Evolutionary conservation across 148 eudicot genomes (phyloP).

Genomic region (Euryodendron excelsum): DNA sequence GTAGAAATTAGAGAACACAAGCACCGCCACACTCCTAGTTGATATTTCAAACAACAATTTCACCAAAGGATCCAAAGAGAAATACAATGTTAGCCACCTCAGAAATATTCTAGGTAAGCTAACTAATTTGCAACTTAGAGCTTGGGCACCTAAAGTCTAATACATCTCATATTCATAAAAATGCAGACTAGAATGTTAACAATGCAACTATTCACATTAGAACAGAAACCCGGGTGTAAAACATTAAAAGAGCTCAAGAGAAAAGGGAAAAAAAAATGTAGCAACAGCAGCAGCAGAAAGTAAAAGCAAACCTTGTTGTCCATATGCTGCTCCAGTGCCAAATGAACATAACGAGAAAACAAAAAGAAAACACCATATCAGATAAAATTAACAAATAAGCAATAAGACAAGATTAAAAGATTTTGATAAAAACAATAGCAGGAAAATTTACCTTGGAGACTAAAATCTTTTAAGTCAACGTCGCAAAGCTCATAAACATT

Average conservation of each 20-base stretch:
- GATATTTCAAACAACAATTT: too few relatives aligned
- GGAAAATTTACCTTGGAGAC: constrained; percentile 67
- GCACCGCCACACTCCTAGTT: not conserved
- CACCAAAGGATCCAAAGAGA: too few relatives aligned
- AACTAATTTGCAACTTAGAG: too few relatives aligned
- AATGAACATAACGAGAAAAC: constrained; percentile 14
- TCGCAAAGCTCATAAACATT: constrained; percentile 92
- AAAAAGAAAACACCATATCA: constrained; percentile 25
- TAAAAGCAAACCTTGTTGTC: constrained; percentile 62
- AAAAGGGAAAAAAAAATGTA: too few relatives aligned
- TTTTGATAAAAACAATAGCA: not conserved
- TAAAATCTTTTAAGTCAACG: constrained; percentile 89
- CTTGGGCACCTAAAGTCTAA: too few relatives aligned
- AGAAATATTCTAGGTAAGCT: too few relatives aligned
- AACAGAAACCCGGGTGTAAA: too few relatives aligned
- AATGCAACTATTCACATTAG: too few relatives aligned
- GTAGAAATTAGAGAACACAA: not conserved
- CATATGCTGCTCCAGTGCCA: constrained; percentile 61
- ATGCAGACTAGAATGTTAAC: too few relatives aligned
- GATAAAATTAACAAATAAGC: constrained; percentile 12
- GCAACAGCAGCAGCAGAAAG: constrained; percentile 6
- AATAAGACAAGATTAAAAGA: constrained; percentile 1
- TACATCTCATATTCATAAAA: too few relatives aligned
- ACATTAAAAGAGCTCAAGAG: too few relatives aligned
- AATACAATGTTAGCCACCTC: too few relatives aligned